Percentiles rank a stretch among this genome's conserved stretches.
Conservation (phyloP, 352 stramenopile genomes). For the Phytophthora hibernalis region DNA sequence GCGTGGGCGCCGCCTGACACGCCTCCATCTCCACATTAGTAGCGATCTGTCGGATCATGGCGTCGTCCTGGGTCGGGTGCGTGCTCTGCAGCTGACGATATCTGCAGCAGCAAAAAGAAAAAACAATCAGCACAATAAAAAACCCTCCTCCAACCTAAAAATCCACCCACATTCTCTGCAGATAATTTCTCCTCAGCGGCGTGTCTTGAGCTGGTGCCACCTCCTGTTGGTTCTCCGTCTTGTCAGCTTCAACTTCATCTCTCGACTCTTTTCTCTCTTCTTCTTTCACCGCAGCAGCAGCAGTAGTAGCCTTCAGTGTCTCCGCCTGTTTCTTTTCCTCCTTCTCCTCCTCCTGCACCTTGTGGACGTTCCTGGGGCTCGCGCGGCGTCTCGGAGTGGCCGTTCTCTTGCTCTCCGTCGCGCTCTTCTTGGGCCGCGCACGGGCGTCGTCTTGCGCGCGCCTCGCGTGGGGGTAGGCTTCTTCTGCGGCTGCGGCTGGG, state of each 20-base stretch:
- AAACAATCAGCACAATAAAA: slow-evolving; percentile 1
- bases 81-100: slow-evolving; percentile 73
- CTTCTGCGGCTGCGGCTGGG: background rate
- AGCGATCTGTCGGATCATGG: slow-evolving; percentile 57
- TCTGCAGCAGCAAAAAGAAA: slow-evolving; percentile 36
- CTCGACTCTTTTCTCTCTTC: slow-evolving; percentile 3
- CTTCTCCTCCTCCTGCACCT: slow-evolving; percentile 20
- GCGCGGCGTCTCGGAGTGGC: slow-evolving; percentile 37
- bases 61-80: slow-evolving; percentile 62
- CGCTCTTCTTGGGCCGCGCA: slow-evolving; percentile 23
- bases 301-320: background rate
- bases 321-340: slow-evolving; percentile 14
- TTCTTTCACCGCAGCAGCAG: background rate
- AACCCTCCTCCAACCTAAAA: background rate
- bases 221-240: slow-evolving; percentile 10
- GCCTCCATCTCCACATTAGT: slow-evolving; percentile 77
- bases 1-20: slow-evolving; percentile 48
- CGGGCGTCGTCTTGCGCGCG: slow-evolving; percentile 30
- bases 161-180: slow-evolving; percentile 40
- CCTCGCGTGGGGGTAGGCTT: slow-evolving; percentile 19
- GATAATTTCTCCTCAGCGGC: slow-evolving; percentile 32
- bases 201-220: slow-evolving; percentile 27
- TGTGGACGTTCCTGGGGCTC: slow-evolving; percentile 26
- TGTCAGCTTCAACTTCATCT: slow-evolving; percentile 1
- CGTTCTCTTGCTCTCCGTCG: slow-evolving; percentile 26